These are phyloP conservation scores for Tuber indicum DNA, from an alignment of 495 filamentous ascomycete genomes.

Conservation along the genomic window DNA sequence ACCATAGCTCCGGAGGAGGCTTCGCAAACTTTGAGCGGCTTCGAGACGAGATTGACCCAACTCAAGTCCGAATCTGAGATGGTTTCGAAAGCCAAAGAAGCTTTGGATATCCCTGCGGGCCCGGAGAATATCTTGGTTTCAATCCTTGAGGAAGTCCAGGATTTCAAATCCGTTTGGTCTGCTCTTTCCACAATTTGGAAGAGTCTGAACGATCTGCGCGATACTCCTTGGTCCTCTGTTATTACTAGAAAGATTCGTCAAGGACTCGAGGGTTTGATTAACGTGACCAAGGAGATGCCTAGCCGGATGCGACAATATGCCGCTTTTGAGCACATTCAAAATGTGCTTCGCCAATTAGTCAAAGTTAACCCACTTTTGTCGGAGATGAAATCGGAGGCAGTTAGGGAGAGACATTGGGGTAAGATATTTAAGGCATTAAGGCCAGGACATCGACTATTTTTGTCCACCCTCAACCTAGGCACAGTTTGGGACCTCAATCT, in stretches of 20 bases:
- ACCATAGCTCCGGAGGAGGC: conserved; percentile 83
- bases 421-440: conserved; percentile 94
- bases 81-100: conserved; percentile 94
- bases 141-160: conserved; percentile 91
- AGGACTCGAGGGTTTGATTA: conserved; percentile 81
- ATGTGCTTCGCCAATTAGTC: conserved; percentile 73
- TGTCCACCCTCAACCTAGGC: conserved; percentile 86
- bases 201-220: conserved; percentile 85
- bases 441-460: conserved; percentile 81
- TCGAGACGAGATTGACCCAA: conserved; percentile 71
- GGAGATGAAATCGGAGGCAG: conserved; percentile 94
- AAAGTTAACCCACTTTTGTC: conserved; percentile 82
- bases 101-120: conserved; percentile 76
- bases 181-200: conserved; percentile 94
- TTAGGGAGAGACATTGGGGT: conserved; percentile 91
- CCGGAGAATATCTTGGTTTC: conserved; percentile 67
- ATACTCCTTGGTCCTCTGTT: conserved; percentile 85
- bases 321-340: conserved; percentile 95
- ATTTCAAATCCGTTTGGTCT: conserved; percentile 98
- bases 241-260: conserved; percentile 85
- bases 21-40: conserved; percentile 66
- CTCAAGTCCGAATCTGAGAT: conserved; percentile 83
- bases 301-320: conserved; percentile 98
- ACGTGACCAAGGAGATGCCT: conserved; percentile 99
- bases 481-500: conserved; percentile 98